Conservation (phyloP, 1,139 yeast genomes). For the Saccharomyces hybrid region DNA sequence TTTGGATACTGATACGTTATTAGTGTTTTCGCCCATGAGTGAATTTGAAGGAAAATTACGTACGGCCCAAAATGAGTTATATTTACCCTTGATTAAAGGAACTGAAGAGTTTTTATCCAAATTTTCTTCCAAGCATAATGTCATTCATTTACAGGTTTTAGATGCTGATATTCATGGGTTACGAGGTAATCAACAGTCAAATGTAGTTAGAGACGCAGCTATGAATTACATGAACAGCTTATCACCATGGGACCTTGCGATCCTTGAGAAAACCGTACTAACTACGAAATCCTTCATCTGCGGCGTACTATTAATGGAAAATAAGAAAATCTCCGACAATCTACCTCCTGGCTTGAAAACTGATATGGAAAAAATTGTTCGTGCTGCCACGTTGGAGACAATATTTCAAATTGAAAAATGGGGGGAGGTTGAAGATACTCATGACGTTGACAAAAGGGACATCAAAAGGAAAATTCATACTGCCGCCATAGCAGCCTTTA, state of each 20-base stretch:
- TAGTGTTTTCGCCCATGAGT: constrained; percentile 71
- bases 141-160: constrained; percentile 44
- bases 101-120: constrained; percentile 57
- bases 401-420: constrained; percentile 79
- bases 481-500: constrained; percentile 59
- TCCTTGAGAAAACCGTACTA: constrained; percentile 79
- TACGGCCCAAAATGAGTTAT: constrained; percentile 64
- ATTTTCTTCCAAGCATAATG: constrained; percentile 31
- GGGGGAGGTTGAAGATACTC: constrained; percentile 99
- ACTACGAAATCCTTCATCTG: constrained; percentile 80
- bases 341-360: constrained; percentile 19
- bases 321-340: constrained; percentile 18
- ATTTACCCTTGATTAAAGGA: constrained; percentile 63
- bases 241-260: constrained; percentile 71
- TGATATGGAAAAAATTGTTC: constrained; percentile 64
- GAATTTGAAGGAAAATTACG: constrained; percentile 84
- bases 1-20: constrained; percentile 86
- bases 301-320: constrained; percentile 41
- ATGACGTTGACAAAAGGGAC: constrained; percentile 90
- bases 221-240: constrained; percentile 55
- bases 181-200: constrained; percentile 67
- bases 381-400: constrained; percentile 73
- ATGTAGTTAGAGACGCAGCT: constrained; percentile 55
- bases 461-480: constrained; percentile 74
- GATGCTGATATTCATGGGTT: constrained; percentile 83